Conservation (phyloP, 2,329 filamentous ascomycete genomes). For the Fusarium tupiense region DNA sequence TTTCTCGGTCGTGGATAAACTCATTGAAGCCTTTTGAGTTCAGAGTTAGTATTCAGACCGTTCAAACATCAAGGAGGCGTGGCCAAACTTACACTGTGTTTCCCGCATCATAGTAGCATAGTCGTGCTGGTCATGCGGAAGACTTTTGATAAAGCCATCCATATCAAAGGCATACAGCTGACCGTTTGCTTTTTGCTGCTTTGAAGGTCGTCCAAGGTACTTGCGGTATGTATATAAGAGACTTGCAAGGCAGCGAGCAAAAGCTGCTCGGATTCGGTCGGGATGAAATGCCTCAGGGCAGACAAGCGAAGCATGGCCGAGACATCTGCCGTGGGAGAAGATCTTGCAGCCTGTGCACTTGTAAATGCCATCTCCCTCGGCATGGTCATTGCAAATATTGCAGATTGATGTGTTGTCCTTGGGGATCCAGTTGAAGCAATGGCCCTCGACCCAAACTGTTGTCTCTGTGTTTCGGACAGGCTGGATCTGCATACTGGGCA, state of each 20-base stretch:
- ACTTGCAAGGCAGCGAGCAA: slow-evolving; percentile 73
- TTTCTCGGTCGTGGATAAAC: slow-evolving; percentile 85
- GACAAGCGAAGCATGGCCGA: slow-evolving; percentile 71
- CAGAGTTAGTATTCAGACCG: slow-evolving; percentile 2
- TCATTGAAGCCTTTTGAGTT: slow-evolving; percentile 70
- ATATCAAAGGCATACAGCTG: slow-evolving; percentile 73
- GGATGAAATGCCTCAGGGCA: slow-evolving; percentile 70
- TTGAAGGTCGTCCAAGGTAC: slow-evolving; percentile 66
- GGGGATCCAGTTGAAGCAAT: slow-evolving; percentile 76
- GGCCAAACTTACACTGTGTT: slow-evolving; percentile 65
- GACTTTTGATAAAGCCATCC: slow-evolving; percentile 70
- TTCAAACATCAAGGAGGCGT: not conserved
- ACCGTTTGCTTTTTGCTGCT: slow-evolving; percentile 68
- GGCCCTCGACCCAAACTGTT: slow-evolving; percentile 85
- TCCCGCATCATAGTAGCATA: slow-evolving; percentile 72
- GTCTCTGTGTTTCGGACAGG: slow-evolving; percentile 82
- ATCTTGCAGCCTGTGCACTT: slow-evolving; percentile 73
- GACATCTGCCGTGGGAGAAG: slow-evolving; percentile 66
- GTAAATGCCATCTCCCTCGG: slow-evolving; percentile 78
- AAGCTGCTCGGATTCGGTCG: slow-evolving; percentile 70
- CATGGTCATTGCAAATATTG: slow-evolving; percentile 79
- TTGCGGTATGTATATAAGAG: slow-evolving; percentile 74
- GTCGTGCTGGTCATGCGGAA: slow-evolving; percentile 73
- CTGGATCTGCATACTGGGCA: slow-evolving; percentile 85
- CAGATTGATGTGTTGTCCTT: slow-evolving; percentile 71